Evolutionary conservation across 305 asterid species (phyloP).

Genomic region (Fraxinus paxiana): DNA sequence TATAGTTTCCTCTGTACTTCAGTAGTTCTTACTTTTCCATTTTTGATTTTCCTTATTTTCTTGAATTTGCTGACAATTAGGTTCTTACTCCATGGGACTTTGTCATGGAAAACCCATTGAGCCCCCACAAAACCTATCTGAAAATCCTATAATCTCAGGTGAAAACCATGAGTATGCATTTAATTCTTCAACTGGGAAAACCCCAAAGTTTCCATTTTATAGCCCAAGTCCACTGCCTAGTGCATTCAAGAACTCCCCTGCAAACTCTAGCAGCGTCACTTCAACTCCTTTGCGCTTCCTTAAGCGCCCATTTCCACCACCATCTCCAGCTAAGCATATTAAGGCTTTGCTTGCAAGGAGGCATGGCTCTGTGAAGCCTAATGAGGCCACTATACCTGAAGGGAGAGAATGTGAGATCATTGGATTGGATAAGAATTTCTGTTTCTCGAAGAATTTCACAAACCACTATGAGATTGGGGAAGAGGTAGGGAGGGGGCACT

Average conservation of each 20-base stretch:
- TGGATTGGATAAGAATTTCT: conserved; percentile 59
- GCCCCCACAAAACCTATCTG: conserved; percentile 40
- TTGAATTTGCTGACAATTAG: neutral
- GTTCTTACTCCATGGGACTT: conserved; percentile 48
- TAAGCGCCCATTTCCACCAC: conserved; percentile 67
- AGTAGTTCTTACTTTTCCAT: conserved; percentile 15
- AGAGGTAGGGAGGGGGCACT: conserved; percentile 74
- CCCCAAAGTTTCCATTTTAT: conserved; percentile 64
- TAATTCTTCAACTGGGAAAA: conserved; percentile 46
- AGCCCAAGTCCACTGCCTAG: conserved; percentile 56
- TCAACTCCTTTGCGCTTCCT: conserved; percentile 63
- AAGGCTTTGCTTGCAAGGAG: conserved; percentile 62
- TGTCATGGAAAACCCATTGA: conserved; percentile 69
- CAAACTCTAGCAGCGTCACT: conserved; percentile 36
- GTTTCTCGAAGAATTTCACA: conserved; percentile 46
- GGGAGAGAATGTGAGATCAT: conserved; percentile 58
- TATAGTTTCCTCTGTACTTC: conserved; percentile 15
- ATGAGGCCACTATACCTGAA: conserved; percentile 61
- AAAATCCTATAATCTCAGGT: conserved; percentile 34
- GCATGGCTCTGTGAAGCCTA: conserved; percentile 71
- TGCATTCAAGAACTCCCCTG: conserved; percentile 58
- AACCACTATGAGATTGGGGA: conserved; percentile 54
- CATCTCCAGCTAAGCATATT: conserved; percentile 77
- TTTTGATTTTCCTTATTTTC: neutral
- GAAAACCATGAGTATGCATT: conserved; percentile 36